phyloP scores from a whole-genome alignment of 306 rosid genomes.

The Biancaea sappan region DNA sequence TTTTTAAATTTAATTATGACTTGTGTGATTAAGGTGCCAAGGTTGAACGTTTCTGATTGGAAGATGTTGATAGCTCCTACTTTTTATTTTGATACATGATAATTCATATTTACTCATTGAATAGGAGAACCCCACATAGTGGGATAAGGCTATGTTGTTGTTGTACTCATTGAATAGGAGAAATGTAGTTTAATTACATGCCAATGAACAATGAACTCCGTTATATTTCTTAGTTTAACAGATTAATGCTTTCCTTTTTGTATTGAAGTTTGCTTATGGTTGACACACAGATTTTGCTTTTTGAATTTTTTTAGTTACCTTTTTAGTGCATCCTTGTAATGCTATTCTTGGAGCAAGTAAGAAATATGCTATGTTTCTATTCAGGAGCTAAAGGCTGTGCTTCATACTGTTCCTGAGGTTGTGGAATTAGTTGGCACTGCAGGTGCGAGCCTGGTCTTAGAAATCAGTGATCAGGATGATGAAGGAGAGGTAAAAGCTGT shows the following conservation, averaged over 20 bases:
- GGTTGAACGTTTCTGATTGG: not conserved
- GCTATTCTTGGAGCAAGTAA: constrained; percentile 26
- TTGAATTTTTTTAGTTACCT: constrained; percentile 1
- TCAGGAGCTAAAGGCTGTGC: constrained; percentile 83
- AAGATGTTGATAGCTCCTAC: not conserved
- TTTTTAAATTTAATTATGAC: not conserved
- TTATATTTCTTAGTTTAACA: not conserved
- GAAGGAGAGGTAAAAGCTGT: constrained; percentile 61
- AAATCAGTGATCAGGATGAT: constrained; percentile 49
- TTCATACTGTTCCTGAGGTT: constrained; percentile 78
- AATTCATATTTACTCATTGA: not conserved
- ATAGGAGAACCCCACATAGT: too few relatives aligned
- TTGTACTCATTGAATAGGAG: too few relatives aligned
- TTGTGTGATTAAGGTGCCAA: not conserved
- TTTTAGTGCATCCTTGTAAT: not conserved
- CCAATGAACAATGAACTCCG: not conserved
- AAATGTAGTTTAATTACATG: not conserved
- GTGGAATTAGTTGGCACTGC: constrained; percentile 63
- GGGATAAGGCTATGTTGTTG: too few relatives aligned
- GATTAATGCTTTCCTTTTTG: not conserved
- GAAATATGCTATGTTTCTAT: constrained; percentile 30
- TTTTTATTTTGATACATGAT: not conserved
- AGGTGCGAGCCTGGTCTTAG: constrained; percentile 55
- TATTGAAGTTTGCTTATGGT: constrained; percentile 22
- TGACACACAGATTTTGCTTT: not conserved